These are phyloP conservation scores for Plasmodium cynomolgi DNA, from an alignment of 169 alveolate genomes.

Conservation along the genomic window DNA sequence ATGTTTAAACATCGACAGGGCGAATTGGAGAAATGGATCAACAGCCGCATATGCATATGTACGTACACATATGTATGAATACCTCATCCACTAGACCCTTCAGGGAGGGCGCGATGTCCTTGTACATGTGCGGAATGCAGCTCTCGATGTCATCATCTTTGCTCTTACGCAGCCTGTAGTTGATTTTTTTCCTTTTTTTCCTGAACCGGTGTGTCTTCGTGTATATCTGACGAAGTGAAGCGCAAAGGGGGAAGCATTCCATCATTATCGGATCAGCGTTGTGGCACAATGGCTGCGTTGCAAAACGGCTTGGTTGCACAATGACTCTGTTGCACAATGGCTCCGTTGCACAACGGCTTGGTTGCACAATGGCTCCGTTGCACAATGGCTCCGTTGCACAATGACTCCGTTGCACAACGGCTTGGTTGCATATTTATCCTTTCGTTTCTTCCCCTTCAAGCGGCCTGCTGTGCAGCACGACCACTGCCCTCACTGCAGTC, in stretches of 20 bases:
- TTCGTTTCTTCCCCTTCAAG: not conserved
- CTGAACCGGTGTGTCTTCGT: slow-evolving; percentile 42
- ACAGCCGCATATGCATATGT: not conserved
- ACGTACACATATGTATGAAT: not conserved
- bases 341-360: not conserved
- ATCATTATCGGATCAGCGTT: not conserved
- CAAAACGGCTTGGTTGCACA: too few species aligned
- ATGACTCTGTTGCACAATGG: not conserved
- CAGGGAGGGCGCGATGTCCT: slow-evolving; percentile 62
- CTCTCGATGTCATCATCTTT: slow-evolving; percentile 59
- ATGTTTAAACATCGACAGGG: not conserved
- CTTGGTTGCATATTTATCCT: not conserved
- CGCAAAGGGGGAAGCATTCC: not conserved
- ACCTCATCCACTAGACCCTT: slow-evolving; percentile 72
- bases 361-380: too few species aligned
- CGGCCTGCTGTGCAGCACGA: not conserved
- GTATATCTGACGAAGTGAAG: slow-evolving; percentile 22
- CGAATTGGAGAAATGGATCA: not conserved
- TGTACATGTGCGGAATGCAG: slow-evolving; percentile 62
- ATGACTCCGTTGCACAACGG: not conserved
- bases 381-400: not conserved
- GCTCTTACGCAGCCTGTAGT: slow-evolving; percentile 10
- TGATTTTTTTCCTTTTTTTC: slow-evolving; percentile 38
- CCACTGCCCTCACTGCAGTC: not conserved
- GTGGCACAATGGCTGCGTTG: too few species aligned